Conservation (phyloP, 768 basidiomycete species). For the Sistotremastrum suecicum region DNA sequence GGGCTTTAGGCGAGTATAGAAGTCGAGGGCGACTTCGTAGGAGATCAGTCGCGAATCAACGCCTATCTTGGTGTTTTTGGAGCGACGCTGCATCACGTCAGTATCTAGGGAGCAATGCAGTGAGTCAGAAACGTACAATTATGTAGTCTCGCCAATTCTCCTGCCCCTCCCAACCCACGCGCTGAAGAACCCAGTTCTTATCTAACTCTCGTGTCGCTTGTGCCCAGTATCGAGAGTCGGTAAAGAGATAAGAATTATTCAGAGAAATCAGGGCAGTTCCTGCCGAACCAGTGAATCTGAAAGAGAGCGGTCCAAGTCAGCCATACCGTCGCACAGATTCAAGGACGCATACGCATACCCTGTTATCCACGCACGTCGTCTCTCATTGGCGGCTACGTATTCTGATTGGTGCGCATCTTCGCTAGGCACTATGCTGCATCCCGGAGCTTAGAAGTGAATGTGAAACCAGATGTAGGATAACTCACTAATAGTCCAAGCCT, state of each 20-base stretch:
- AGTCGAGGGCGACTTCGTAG: conserved; percentile 47
- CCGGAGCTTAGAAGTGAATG: background rate
- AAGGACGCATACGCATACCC: conserved; percentile 33
- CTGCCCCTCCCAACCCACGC: conserved; percentile 34
- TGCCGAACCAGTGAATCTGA: conserved; percentile 48
- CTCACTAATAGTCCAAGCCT: conserved; percentile 63
- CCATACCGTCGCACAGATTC: background rate
- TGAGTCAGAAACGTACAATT: conserved; percentile 26
- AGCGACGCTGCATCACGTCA: conserved; percentile 23
- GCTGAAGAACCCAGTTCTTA: conserved; percentile 54
- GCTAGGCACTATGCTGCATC: conserved; percentile 52
- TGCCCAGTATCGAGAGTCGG: conserved; percentile 74
- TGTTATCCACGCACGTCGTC: conserved; percentile 64
- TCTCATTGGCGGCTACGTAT: conserved; percentile 64
- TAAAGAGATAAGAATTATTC: conserved; percentile 56
- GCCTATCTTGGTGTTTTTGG: conserved; percentile 42
- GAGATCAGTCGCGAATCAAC: conserved; percentile 78
- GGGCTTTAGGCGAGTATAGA: conserved; percentile 40
- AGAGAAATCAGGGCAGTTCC: conserved; percentile 60
- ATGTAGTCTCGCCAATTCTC: conserved; percentile 76
- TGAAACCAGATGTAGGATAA: conserved; percentile 8
- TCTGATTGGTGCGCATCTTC: conserved; percentile 80
- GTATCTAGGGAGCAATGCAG: background rate
- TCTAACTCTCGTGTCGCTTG: conserved; percentile 64
- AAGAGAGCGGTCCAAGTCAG: conserved; percentile 15